Evolutionary conservation across 208 protist genomes (phyloP).

Genomic region (Trypanosomatidae sp.): DNA sequence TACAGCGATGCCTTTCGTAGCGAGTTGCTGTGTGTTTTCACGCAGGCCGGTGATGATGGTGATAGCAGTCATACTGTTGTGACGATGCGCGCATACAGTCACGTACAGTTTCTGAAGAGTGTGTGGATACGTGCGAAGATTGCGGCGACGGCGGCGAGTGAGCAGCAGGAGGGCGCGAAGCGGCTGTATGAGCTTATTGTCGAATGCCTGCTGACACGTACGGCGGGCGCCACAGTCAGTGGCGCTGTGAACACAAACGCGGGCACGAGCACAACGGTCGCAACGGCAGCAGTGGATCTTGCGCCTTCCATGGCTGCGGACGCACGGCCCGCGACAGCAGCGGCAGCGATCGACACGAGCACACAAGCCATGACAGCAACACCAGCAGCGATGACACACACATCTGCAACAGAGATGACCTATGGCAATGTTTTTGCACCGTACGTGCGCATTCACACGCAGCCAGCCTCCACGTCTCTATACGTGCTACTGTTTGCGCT

Average conservation of each 20-base stretch:
- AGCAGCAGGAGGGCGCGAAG: conserved; percentile 33
- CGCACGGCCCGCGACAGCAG: too few relatives aligned
- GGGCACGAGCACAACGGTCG: not conserved
- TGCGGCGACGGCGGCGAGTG: conserved; percentile 17
- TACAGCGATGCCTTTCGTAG: conserved; percentile 42
- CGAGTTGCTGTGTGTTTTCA: conserved; percentile 27
- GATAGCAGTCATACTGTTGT: conserved; percentile 11
- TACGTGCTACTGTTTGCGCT: too few relatives aligned
- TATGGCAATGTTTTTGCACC: too few relatives aligned
- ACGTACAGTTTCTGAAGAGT: conserved; percentile 33
- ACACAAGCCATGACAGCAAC: too few relatives aligned
- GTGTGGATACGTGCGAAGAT: conserved; percentile 33
- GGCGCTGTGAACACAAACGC: not conserved
- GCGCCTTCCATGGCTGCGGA: too few relatives aligned
- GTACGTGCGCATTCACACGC: too few relatives aligned
- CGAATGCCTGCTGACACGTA: not conserved
- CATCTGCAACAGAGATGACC: too few relatives aligned
- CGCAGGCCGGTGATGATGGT: conserved; percentile 11
- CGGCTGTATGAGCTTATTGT: conserved; percentile 22
- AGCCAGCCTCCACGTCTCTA: too few relatives aligned
- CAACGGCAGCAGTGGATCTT: not conserved
- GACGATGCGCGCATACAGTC: conserved; percentile 20
- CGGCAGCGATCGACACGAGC: too few relatives aligned
- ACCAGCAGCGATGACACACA: too few relatives aligned
- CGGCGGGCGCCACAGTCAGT: not conserved